Evolutionary conservation across 176 grass and related monocot genomes (phyloP), one percentile per base, ranked within the genome.

Genomic region (Avena insularis): DNA sequence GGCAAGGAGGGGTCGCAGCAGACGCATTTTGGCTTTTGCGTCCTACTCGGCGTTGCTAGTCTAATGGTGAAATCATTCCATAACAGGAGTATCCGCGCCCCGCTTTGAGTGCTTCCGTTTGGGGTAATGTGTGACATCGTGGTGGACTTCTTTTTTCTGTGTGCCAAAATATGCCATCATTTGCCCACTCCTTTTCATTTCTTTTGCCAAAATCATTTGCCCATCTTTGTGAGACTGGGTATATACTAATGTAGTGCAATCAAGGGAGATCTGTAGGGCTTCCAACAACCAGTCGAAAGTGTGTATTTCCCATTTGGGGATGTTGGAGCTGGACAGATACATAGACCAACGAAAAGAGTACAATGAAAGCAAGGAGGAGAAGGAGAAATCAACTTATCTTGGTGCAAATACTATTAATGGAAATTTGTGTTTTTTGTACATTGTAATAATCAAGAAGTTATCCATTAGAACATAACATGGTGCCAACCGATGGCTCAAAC

Each of bases 41-140:
- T 47, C 33, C 60, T 66, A 53, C 73, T 76, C 71, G 48, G 45
- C 46, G 21, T 48, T 81, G 15, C 0, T 47, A 4, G 13, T 17
- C 58, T 55, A 63, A 76, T 76, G 48, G 48, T 8, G 48, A 16
- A 31, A 76, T 76, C 73, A 76, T 76, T 76, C 48, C 73, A 33
- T 76, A 76, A 76, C 48, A 76, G 73, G 73, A 76, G 73, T 54
- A 76, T 76, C 73, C 72, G 21, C 46, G 71, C 71, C 71, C 45
- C 6, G 71, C 71, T 1, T 9, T 15, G 46, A 51, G 72, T 75
- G 72, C 72, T 75, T 53, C 72, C 73, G 13, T 29, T 76, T 76
- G 49, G 48, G 73, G 73, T 8, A 16, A 76, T 11, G 25, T 11
- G 25, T 31, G 48, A 76, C 7, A 76, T 10, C 1, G 12, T 25